These are phyloP conservation scores for Emiliania huxleyi DNA, from an alignment of 78 protist species.

Conservation along the genomic window DNA sequence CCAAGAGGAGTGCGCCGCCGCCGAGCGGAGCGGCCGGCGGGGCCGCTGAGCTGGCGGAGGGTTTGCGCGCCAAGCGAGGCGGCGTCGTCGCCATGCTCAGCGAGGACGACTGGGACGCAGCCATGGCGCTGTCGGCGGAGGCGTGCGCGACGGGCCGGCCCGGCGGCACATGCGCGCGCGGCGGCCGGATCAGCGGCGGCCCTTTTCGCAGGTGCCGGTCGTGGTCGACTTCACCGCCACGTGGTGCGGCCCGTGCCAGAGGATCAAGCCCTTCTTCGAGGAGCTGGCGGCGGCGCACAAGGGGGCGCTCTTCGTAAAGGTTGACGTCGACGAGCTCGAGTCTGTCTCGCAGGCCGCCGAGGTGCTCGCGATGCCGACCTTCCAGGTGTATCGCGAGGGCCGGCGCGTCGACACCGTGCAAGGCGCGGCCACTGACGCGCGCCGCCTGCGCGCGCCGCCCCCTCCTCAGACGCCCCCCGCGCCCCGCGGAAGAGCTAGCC, in stretches of 20 bases:
- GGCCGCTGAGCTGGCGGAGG: not conserved
- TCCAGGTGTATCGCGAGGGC: not conserved
- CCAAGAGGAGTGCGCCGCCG: not conserved
- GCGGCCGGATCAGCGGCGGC: no score
- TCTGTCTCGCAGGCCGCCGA: not conserved
- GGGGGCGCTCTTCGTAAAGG: not conserved
- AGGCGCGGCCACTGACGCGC: not conserved
- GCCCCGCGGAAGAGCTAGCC: not conserved
- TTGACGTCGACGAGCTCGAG: not conserved
- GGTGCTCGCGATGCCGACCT: not conserved
- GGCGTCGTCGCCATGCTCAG: not conserved
- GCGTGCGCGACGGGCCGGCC: no score
- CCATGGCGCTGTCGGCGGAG: not conserved
- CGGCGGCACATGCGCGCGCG: no score
- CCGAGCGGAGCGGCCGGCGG: no score
- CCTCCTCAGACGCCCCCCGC: not conserved
- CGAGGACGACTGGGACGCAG: not conserved
- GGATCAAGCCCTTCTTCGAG: not conserved
- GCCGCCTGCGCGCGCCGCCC: not conserved
- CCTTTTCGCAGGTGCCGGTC: not conserved
- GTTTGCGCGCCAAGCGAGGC: not conserved
- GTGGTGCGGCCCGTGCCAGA: conserved; percentile 30
- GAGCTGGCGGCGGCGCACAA: not conserved
- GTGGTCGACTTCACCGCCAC: conserved; percentile 19
- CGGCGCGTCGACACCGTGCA: not conserved